Base-by-base conservation (phyloP, 1,139 yeast species). In the Yamadazyma oceani region DNA sequence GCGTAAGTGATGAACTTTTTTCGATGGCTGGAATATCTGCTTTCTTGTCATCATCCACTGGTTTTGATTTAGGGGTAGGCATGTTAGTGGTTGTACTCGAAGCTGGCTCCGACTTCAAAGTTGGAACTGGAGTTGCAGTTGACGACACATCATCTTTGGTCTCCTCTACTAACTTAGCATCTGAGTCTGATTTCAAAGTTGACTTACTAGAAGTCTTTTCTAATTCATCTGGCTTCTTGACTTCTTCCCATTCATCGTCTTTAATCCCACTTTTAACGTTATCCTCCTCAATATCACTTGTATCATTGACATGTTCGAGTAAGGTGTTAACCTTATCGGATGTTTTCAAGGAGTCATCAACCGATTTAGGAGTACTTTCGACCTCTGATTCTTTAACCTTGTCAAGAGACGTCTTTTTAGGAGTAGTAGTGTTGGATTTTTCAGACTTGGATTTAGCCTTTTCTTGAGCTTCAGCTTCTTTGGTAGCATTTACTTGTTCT, bases 241-340 rank as follows among this genome's bases (percentile, higher is more conserved):
- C 66, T 39, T 68, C 66, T 53, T 69, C 73, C 66, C 74, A 69
- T 27, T 66, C 72, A 32, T 69, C 75, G 35, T 65, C 67, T 33
- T 60, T 58, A 26, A 55, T 59, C 19, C 54, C 54, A 26, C 49
- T 46, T 4, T 44, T 38, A 4, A 50, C 57, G 19, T 57, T 53
- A 21, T 58, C 54, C 34, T 66, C 71, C 42, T 75, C 77, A 33
- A 66, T 64, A 39, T 69, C 74, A 15, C 72, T 63, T 40, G 60
- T 60, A 35, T 66, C 69, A 35, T 57, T 64, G 2, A 69, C 76
- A 48, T 69, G 69, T 36, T 51, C 54, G 31, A 70, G 61, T 41
- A 75, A 57, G 41, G 48, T 49, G 45, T 60, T 64, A 44, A 66
- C 75, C 47, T 63, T 61, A 31, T 51, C 53, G 15, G 73, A 62